Percentiles rank a stretch among this genome's conserved stretches.
Conservation (phyloP, 768 basidiomycete species). For the Cystofilobasidium ferigula region DNA sequence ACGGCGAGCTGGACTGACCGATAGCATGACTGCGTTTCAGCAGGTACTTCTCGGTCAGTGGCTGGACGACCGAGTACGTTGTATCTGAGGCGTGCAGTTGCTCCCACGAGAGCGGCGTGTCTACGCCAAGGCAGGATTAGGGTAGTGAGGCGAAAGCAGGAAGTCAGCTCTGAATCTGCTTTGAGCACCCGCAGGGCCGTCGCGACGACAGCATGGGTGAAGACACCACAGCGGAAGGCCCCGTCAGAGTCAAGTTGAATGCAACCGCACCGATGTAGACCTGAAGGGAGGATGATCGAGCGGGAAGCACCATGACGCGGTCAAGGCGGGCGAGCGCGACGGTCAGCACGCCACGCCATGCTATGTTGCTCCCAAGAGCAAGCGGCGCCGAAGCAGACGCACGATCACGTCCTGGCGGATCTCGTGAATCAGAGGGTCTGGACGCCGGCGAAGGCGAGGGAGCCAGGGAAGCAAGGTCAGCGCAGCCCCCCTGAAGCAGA, state of each 20-base stretch:
- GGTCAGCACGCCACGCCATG: too few relatives aligned
- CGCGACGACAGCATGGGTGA: too few relatives aligned
- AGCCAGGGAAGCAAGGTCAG: neutral
- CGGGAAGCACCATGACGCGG: too few relatives aligned
- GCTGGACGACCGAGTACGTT: constrained; percentile 72
- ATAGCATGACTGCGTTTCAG: constrained; percentile 69
- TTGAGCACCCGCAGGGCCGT: neutral
- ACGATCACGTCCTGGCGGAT: constrained; percentile 45
- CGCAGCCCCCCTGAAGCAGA: neutral
- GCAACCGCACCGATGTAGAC: too few relatives aligned
- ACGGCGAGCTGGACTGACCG: constrained; percentile 28
- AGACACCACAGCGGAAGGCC: too few relatives aligned
- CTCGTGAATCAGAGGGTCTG: constrained; percentile 63
- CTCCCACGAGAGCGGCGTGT: constrained; percentile 72
- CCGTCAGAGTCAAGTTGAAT: too few relatives aligned
- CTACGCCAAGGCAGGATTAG: constrained; percentile 38
- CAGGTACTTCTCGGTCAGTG: constrained; percentile 75
- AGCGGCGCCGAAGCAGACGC: neutral
- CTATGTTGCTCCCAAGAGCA: too few relatives aligned
- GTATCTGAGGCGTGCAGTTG: constrained; percentile 76
- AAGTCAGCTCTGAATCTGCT: neutral
- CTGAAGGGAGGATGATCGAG: too few relatives aligned
- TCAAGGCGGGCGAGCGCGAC: too few relatives aligned
- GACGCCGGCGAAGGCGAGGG: neutral
- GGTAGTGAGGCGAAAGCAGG: neutral